These are phyloP conservation scores for Symbiodinium natans DNA, from an alignment of 73 alveolate species.

Conservation along the genomic window DNA sequence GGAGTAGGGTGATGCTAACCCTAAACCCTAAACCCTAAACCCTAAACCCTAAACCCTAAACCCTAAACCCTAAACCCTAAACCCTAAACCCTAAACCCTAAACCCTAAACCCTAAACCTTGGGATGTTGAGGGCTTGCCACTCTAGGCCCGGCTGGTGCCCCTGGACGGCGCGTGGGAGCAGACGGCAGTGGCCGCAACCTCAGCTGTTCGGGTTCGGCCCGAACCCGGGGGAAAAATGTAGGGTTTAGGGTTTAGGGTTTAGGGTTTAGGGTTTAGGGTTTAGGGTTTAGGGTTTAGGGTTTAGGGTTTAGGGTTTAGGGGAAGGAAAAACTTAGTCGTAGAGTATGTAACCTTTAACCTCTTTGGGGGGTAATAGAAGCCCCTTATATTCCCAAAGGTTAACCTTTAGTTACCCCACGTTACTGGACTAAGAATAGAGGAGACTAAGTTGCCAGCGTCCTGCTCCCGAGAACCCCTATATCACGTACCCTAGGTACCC, in stretches of 20 bases:
- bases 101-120: not conserved
- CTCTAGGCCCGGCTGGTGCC: not conserved
- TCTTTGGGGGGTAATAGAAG: not conserved
- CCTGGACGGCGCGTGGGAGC: not conserved
- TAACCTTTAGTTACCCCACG: not conserved
- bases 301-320: too few relatives aligned
- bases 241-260: not conserved
- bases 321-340: too few relatives aligned
- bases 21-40: too few relatives aligned
- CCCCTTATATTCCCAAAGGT: not conserved
- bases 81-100: not conserved
- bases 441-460: not conserved
- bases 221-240: not conserved
- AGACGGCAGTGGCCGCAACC: not conserved
- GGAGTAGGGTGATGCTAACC: too few relatives aligned
- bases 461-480: too few relatives aligned
- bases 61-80: not conserved
- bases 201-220: not conserved
- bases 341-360: too few relatives aligned
- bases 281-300: not conserved
- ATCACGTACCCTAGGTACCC: too few relatives aligned
- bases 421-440: not conserved
- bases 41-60: not conserved
- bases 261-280: not conserved
- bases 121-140: too few relatives aligned